Evolutionary conservation across 495 filamentous ascomycete genomes (phyloP).

Genomic region (Penicillium maclennaniae): DNA sequence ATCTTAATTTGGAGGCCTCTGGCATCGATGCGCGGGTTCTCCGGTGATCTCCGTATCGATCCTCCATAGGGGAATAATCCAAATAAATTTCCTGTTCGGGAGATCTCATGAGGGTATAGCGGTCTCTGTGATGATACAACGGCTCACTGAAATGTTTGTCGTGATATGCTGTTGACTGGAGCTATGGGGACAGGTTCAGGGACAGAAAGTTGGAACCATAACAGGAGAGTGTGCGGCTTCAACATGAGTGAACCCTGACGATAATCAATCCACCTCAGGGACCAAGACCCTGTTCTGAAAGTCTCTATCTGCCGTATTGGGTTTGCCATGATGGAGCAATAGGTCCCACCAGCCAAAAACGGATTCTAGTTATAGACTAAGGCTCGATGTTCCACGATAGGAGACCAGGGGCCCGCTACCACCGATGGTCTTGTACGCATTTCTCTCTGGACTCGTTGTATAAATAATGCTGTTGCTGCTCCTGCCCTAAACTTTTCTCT

Average conservation of each 20-base stretch:
- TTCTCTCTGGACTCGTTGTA: neutral
- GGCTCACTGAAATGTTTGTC: neutral
- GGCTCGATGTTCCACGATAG: neutral
- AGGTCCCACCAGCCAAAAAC: constrained; percentile 7
- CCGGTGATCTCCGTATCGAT: constrained; percentile 8
- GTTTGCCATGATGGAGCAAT: constrained; percentile 6
- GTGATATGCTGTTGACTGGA: neutral
- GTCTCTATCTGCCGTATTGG: neutral
- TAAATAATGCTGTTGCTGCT: constrained; percentile 16
- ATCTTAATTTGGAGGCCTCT: constrained; percentile 17
- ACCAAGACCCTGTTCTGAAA: neutral
- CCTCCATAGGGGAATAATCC: neutral
- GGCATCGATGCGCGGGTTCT: neutral
- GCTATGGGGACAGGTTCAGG: neutral
- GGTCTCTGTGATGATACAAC: neutral
- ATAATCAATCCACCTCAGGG: neutral
- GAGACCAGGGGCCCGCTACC: constrained; percentile 20
- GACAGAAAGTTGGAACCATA: neutral
- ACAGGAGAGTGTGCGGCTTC: neutral
- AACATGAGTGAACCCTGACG: neutral
- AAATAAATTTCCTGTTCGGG: constrained; percentile 5
- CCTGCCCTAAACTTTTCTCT: constrained; percentile 16
- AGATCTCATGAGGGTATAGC: neutral
- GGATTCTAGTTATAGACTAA: neutral
- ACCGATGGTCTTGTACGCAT: constrained; percentile 1